Base-by-base conservation (phyloP, 2,329 filamentous ascomycete genomes). In the Fusarium sublunatum region DNA sequence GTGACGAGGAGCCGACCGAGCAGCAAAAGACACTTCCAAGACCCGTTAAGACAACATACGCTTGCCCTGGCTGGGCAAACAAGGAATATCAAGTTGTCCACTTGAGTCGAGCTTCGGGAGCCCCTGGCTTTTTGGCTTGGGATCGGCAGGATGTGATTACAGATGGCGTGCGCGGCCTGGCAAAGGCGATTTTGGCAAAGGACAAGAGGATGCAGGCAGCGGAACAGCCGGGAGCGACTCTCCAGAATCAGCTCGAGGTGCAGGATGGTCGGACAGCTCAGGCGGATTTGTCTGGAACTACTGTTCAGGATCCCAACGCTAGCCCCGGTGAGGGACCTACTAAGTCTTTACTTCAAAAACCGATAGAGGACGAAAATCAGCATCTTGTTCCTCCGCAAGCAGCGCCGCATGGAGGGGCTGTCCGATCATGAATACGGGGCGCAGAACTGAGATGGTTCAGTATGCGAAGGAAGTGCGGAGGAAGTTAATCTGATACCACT, bases 31-130 rank as follows among this genome's bases (percentile, higher is more conserved):
- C 34, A 35, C 53, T 64, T n/a, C 72, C 74, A 5, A 62, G 57
- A 5, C 70, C 71, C 2, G 61, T 68, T 3, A 65, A 63, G 11
- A 62, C 59, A 5, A 41, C 64, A 2, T 83, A 84, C 54, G 73
- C 74, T 2, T 84, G 81, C 42, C 81, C 82, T 1, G 74, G 73
- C n/a, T 85, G 83, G 83, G 83, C 76, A 0, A 78, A 74, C 8
- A 58, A 74, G 12, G 73, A 72, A 7, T 84, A 81, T 58, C 70
- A 79, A 11, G 77, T 84, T 2, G 63, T 83, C 1, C 73, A 78
- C 53, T 72, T 76, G 15, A 75, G 76, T 44, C 76, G 81, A 28
- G 74, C 74, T 0, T 11, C 67, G 6, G 81, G 81, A 3, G 72
- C 71, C 5, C 73, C 80, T 0, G 81, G 82, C 0, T 72, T 85